phyloP scores from a whole-genome alignment of 1,139 yeast species.

The Wickerhamomyces sp. region DNA sequence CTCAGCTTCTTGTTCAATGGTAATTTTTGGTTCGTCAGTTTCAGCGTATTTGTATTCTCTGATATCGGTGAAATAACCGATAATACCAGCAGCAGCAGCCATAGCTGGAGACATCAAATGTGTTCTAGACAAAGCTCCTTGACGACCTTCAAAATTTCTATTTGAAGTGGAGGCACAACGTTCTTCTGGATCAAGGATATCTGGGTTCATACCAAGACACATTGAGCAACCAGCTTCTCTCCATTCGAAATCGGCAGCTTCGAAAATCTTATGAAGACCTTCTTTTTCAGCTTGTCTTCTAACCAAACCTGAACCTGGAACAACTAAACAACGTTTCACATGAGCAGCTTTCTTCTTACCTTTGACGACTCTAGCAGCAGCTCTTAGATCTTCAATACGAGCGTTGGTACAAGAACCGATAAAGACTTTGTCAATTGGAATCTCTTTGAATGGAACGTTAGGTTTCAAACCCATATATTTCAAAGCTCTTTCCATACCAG shows the following conservation, averaged over 20 bases:
- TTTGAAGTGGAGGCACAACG: conserved; percentile 98
- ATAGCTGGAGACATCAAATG: conserved; percentile 98
- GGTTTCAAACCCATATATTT: conserved; percentile 87
- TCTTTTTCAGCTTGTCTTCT: conserved; percentile 91
- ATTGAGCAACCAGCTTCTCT: conserved; percentile 99
- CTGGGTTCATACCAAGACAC: conserved; percentile 99
- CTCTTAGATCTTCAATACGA: conserved; percentile 93
- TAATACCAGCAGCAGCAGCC: conserved; percentile 98
- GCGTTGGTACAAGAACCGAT: conserved; percentile 98
- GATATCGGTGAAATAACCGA: conserved; percentile 87
- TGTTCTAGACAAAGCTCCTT: conserved; percentile 95
- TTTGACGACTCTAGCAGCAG: conserved; percentile 88
- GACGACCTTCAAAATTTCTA: conserved; percentile 98
- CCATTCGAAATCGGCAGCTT: conserved; percentile 95
- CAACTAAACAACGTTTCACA: conserved; percentile 81
- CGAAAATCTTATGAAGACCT: conserved; percentile 87
- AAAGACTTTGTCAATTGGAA: conserved; percentile 84
- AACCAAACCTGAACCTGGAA: conserved; percentile 96
- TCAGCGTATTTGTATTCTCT: conserved; percentile 68
- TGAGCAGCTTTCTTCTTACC: conserved; percentile 84
- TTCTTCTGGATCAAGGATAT: conserved; percentile 88
- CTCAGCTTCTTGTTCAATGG: conserved; percentile 47
- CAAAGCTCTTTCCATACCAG: conserved; percentile 88
- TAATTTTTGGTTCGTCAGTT: conserved; percentile 56
- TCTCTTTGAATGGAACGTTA: conserved; percentile 69